Percentiles rank a stretch among this genome's conserved stretches.
These are phyloP conservation scores for Dactylella cylindrospora DNA, from an alignment of 2,329 filamentous ascomycete genomes.

Conservation along the genomic window DNA sequence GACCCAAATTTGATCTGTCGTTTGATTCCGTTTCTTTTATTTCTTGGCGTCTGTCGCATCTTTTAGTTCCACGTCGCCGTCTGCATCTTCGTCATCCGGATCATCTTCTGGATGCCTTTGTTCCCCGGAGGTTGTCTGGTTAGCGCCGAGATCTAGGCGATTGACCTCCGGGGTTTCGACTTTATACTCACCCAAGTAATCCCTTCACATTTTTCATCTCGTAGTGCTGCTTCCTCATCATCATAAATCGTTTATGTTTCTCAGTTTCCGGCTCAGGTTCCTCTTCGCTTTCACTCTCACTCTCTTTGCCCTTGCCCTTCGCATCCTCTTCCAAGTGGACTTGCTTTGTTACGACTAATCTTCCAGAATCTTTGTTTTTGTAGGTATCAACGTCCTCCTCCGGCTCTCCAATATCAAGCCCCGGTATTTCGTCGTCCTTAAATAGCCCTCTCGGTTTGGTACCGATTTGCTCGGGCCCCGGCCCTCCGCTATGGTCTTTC, in stretches of 20 bases:
- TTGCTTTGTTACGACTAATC: slow-evolving; percentile 5
- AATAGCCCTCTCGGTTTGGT: slow-evolving; percentile 44
- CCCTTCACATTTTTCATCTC: slow-evolving; percentile 96
- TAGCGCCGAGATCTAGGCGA: background rate
- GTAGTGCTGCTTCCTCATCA: slow-evolving; percentile 92
- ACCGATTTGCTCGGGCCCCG: slow-evolving; percentile 27
- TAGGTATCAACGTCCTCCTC: slow-evolving; percentile 65
- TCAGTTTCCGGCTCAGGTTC: slow-evolving; percentile 72
- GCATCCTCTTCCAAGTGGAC: slow-evolving; percentile 31
- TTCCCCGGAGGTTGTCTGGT: background rate
- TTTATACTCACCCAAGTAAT: slow-evolving; percentile 68
- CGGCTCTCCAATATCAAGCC: slow-evolving; percentile 86
- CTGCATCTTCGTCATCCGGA: slow-evolving; percentile 31
- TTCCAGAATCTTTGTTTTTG: slow-evolving; percentile 29
- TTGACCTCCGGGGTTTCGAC: background rate
- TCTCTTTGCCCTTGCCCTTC: slow-evolving; percentile 64
- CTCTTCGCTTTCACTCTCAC: slow-evolving; percentile 70
- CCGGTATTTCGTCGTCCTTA: slow-evolving; percentile 79
- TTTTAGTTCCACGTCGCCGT: slow-evolving; percentile 33
- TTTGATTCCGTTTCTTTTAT: background rate
- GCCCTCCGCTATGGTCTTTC: slow-evolving; percentile 36
- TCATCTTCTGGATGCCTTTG: slow-evolving; percentile 32
- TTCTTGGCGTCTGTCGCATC: slow-evolving; percentile 18
- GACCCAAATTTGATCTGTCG: too few species aligned
- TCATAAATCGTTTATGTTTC: slow-evolving; percentile 90